These are phyloP conservation scores for Chytriomyces confervae DNA, from an alignment of 192 early-diverging fungal species.

Conservation along the genomic window DNA sequence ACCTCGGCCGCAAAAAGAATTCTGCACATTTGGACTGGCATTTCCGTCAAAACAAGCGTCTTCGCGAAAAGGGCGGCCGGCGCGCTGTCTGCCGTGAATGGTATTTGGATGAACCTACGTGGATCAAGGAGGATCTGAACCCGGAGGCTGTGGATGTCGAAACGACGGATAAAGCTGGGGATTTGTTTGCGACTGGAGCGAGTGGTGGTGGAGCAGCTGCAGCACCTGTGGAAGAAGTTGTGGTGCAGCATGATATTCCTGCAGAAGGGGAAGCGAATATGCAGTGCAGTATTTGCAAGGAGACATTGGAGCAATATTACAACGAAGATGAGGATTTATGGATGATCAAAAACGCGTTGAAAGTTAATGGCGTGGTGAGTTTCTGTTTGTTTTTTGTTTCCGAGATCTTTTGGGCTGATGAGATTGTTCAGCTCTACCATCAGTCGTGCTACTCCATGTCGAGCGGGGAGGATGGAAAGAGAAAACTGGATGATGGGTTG, in stretches of 20 bases:
- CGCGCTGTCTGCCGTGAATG: conserved; percentile 85
- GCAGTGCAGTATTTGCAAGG: conserved; percentile 56
- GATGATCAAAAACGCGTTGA: conserved; percentile 59
- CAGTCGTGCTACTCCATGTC: conserved; percentile 22
- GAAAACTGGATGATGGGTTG: neutral
- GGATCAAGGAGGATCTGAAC: conserved; percentile 51
- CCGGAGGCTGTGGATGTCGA: conserved; percentile 43
- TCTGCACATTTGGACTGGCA: conserved; percentile 93
- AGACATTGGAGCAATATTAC: conserved; percentile 59
- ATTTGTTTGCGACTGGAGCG: conserved; percentile 44
- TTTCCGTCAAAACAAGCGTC: conserved; percentile 90
- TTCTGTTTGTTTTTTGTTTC: neutral
- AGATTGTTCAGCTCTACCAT: conserved; percentile 3
- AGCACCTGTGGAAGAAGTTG: conserved; percentile 2
- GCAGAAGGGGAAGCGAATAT: conserved; percentile 41
- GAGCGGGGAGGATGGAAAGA: neutral
- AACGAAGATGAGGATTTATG: conserved; percentile 63
- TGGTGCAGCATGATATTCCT: conserved; percentile 42
- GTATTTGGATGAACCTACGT: conserved; percentile 75
- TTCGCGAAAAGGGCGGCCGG: conserved; percentile 77
- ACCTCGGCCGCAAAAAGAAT: conserved; percentile 72
- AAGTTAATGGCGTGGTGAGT: conserved; percentile 39
- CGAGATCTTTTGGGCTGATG: neutral
- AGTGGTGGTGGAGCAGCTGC: conserved; percentile 2
- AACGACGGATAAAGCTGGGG: conserved; percentile 12